Percentiles rank a stretch among this genome's conserved stretches.
Evolutionary conservation across 2,329 filamentous ascomycete species (phyloP).

Genomic region (Anisogramma anomala): DNA sequence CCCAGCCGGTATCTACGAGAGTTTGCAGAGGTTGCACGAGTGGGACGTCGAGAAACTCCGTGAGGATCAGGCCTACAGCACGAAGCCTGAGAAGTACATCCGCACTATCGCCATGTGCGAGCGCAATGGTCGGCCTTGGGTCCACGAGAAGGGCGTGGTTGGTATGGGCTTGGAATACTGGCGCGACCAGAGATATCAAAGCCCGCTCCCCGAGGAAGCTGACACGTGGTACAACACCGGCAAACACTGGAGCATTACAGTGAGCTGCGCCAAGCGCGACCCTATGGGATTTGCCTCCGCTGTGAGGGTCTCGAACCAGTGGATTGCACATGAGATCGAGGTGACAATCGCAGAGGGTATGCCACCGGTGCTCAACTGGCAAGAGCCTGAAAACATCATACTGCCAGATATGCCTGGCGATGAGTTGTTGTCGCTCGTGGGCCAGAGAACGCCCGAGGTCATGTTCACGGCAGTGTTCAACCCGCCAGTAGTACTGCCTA

Average conservation of each 20-base stretch:
- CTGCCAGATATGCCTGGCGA: conserved; percentile 38
- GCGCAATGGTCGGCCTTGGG: conserved; percentile 56
- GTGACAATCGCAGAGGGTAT: conserved; percentile 30
- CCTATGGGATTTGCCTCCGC: conserved; percentile 37
- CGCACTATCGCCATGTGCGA: conserved; percentile 53
- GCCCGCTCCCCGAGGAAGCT: conserved; percentile 2
- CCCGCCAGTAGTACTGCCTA: conserved; percentile 60
- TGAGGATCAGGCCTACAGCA: conserved; percentile 33
- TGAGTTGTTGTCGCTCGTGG: conserved; percentile 34
- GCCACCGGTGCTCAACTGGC: conserved; percentile 51
- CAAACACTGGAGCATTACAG: conserved; percentile 53
- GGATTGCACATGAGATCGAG: conserved; percentile 58
- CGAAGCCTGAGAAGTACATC: conserved; percentile 37
- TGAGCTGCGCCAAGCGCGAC: conserved; percentile 49
- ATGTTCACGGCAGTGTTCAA: conserved; percentile 65
- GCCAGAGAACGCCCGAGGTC: conserved; percentile 52
- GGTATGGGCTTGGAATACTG: conserved; percentile 70
- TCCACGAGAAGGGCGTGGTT: conserved; percentile 56
- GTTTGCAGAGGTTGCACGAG: conserved; percentile 55
- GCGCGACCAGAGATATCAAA: conserved; percentile 45
- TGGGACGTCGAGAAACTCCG: conserved; percentile 54
- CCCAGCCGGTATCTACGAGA: conserved; percentile 59
- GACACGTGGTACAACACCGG: conserved; percentile 28
- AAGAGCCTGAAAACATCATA: conserved; percentile 56
- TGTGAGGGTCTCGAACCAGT: conserved; percentile 59